Evolutionary conservation across 495 filamentous ascomycete genomes (phyloP).

Genomic region (Lichina pygmaea): DNA sequence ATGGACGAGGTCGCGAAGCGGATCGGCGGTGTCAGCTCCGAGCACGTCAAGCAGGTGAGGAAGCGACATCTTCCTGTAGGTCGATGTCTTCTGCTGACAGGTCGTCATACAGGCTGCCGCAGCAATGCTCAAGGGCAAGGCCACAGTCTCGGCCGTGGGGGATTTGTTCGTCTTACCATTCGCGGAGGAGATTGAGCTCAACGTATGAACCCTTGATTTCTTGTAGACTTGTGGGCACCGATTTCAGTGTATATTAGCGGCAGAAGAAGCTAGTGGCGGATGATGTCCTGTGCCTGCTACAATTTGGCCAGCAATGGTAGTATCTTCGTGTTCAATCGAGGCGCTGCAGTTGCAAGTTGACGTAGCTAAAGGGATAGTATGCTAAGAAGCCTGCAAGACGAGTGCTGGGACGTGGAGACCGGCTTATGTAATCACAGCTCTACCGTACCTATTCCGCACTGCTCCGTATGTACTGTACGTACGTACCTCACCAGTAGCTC

Average conservation of each 20-base stretch:
- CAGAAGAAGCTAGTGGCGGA: background rate
- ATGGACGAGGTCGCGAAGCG: constrained; percentile 55
- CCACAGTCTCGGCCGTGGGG: constrained; percentile 63
- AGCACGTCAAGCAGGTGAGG: constrained; percentile 71
- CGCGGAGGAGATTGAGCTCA: constrained; percentile 79
- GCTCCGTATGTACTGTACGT: no score
- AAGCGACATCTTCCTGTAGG: background rate
- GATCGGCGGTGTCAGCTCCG: constrained; percentile 53
- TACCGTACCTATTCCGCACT: no score
- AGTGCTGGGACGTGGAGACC: no score
- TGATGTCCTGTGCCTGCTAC: background rate
- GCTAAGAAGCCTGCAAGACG: no score
- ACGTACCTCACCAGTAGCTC: no score
- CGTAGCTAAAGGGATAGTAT: no score
- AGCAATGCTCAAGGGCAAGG: constrained; percentile 63
- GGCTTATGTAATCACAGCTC: no score
- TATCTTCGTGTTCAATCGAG: background rate
- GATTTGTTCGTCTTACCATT: constrained; percentile 75
- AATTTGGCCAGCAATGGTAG: background rate
- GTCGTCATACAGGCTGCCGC: constrained; percentile 38
- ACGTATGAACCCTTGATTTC: constrained; percentile 25
- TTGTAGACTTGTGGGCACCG: background rate
- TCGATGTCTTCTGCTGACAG: background rate
- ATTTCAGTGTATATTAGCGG: background rate
- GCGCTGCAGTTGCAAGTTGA: no score